A percentile compares a stretch with the other conserved stretches of the same genome.
These are phyloP conservation scores for Pelargonium fulgidum DNA, from an alignment of 441 rosid genomes.

Conservation along the genomic window DNA sequence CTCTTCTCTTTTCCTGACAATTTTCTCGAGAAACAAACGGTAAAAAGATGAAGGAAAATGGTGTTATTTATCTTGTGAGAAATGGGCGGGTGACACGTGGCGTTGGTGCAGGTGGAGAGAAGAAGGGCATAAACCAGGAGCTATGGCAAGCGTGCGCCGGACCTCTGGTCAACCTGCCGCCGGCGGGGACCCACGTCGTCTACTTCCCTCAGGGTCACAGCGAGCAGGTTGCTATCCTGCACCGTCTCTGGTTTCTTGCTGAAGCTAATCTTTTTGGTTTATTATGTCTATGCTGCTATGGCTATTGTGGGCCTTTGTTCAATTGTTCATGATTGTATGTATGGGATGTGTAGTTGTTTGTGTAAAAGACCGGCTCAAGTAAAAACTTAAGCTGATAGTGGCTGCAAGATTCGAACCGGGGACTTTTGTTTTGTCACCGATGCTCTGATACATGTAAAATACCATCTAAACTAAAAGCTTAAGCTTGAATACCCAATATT, in stretches of 20 bases:
- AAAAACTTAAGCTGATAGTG: too few relatives aligned
- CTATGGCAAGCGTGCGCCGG: conserved; percentile 99
- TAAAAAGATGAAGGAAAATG: neutral
- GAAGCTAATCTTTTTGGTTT: too few relatives aligned
- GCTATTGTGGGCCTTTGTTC: neutral
- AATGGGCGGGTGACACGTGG: conserved; percentile 23
- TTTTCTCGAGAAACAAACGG: conserved; percentile 6
- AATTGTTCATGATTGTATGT: too few relatives aligned
- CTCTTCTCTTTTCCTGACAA: too few relatives aligned
- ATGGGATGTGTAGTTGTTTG: too few relatives aligned
- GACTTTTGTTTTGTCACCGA: too few relatives aligned
- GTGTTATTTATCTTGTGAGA: conserved; percentile 9
- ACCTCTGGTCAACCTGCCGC: conserved; percentile 94
- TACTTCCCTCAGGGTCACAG: conserved; percentile 99
- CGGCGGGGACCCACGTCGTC: conserved; percentile 90
- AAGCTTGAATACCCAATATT: too few relatives aligned
- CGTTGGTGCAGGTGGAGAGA: conserved; percentile 32
- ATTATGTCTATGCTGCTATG: too few relatives aligned
- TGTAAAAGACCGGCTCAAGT: too few relatives aligned
- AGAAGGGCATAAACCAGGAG: conserved; percentile 64
- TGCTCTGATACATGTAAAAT: too few relatives aligned
- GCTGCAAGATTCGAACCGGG: too few relatives aligned
- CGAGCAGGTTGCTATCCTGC: conserved; percentile 57
- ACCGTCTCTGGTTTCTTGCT: neutral
- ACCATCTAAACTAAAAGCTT: too few relatives aligned